A percentile compares a stretch with the other conserved stretches of the same genome.
Conservation (phyloP, 2,329 filamentous ascomycete genomes). For the Aspergillus neoniger region DNA sequence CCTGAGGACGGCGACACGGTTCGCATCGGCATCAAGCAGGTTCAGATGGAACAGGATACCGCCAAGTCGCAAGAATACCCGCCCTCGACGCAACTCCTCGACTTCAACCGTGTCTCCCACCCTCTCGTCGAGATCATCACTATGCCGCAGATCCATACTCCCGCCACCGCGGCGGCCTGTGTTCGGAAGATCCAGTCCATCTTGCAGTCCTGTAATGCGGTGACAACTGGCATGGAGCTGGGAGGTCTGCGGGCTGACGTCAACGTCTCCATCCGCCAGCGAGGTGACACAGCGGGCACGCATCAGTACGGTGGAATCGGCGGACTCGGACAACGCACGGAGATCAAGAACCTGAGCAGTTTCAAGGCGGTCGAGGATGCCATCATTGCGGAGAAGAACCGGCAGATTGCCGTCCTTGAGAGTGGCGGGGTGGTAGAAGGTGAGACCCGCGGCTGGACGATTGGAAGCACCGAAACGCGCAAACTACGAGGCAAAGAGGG, state of each 20-base stretch:
- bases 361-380: constrained; percentile 96
- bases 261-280: constrained; percentile 81
- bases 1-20: constrained; percentile 70
- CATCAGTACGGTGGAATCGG: constrained; percentile 59
- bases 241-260: constrained; percentile 91
- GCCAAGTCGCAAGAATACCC: constrained; percentile 86
- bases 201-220: constrained; percentile 77
- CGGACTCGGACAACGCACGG: constrained; percentile 80
- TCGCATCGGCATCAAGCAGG: constrained; percentile 80
- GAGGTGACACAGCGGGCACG: constrained; percentile 47
- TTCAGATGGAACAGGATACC: constrained; percentile 97
- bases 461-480: constrained; percentile 79
- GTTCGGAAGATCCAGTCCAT: constrained; percentile 86
- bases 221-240: constrained; percentile 87
- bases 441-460: constrained; percentile 90
- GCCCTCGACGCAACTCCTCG: constrained; percentile 73
- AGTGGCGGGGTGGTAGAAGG: constrained; percentile 72
- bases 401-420: constrained; percentile 81
- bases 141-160: constrained; percentile 81
- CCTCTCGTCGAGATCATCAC: constrained; percentile 96
- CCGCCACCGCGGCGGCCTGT: constrained; percentile 81
- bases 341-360: constrained; percentile 96
- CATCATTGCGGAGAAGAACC: constrained; percentile 83
- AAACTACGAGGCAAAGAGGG: constrained; percentile 89
- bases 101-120: constrained; percentile 90